Base-by-base conservation (phyloP, 2,329 filamentous ascomycete genomes). In the Graphilbum fragrans region DNA sequence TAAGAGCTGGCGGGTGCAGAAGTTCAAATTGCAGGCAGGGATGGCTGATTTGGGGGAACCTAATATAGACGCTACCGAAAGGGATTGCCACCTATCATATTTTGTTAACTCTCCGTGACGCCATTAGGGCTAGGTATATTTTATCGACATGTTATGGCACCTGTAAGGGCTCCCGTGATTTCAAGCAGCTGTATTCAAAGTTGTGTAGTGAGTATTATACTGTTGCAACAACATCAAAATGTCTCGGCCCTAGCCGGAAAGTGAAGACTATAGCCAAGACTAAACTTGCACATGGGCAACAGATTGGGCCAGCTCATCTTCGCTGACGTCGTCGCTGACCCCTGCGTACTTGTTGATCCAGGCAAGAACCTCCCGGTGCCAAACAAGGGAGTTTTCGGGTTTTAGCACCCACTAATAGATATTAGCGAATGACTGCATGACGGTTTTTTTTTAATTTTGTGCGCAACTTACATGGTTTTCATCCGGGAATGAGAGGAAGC, bases 381-480 rank as follows among this genome's bases (percentile, higher is more conserved):
- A 96, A 18, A 93, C 71, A 17, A 95, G 64, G 4, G 80, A 83
- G 58, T 96, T 96, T 61, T 95, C 90, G 0, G 82, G 85, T 57
- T 94, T 94, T 41, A 94, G 56, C 4, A 95, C 87, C 86, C 86
- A 80, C 74, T 78, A 31, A 31, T n/a, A 31, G 29, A 5, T 5
- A 31, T 31, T 31, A 31, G 29, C 29, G 11, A 12, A 6, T 18
- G 29, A 19, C 4, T 20, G 9, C 3, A 19, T 12, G 17, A 25
- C 32, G 14, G 18, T 34, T 8, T 2, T 8, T 10, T n/a, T 8
- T 17, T 34, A n/a, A n/a, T 34, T n/a, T n/a, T n/a, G n/a, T n/a
- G n/a, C n/a, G n/a, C n/a, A n/a, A 58, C 64, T 58, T 50, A 68
- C 64, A 46, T 77, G 73, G 49, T 76, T 76, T 58, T 77, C 90